Percentiles rank a stretch among this genome's conserved stretches.
phyloP scores from a whole-genome alignment of 208 protist genomes.

The Trypanosoma lewisi region DNA sequence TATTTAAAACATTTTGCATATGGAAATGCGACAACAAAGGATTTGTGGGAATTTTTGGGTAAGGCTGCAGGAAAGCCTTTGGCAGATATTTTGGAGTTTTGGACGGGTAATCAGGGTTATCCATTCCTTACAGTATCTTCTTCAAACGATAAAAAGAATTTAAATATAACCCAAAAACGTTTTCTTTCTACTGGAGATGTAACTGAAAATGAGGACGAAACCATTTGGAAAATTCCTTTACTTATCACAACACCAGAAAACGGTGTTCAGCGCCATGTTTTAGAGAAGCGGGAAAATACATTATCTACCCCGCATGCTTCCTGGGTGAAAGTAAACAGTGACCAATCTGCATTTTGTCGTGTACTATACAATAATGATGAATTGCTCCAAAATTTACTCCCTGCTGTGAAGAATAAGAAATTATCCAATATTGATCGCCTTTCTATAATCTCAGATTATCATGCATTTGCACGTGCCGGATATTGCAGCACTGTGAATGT shows the following conservation, averaged over 20 bases:
- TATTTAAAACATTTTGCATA: slow-evolving; percentile 83
- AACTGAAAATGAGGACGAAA: slow-evolving; percentile 34
- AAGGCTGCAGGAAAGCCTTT: slow-evolving; percentile 60
- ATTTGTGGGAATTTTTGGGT: slow-evolving; percentile 86
- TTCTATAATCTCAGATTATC: slow-evolving; percentile 59
- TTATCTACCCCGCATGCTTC: slow-evolving; percentile 22
- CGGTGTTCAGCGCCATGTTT: slow-evolving; percentile 1
- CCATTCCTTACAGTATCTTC: slow-evolving; percentile 50
- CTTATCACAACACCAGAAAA: slow-evolving; percentile 16
- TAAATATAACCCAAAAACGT: slow-evolving; percentile 30
- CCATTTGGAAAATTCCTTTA: slow-evolving; percentile 77
- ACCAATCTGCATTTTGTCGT: slow-evolving; percentile 74
- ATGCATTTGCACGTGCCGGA: slow-evolving; percentile 66
- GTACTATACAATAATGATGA: slow-evolving; percentile 55
- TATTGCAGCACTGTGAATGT: slow-evolving; percentile 39
- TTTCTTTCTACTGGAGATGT: slow-evolving; percentile 39
- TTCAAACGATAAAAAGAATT: slow-evolving; percentile 1
- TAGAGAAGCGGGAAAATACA: slow-evolving; percentile 24
- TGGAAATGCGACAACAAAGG: slow-evolving; percentile 66
- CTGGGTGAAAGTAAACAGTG: slow-evolving; percentile 73
- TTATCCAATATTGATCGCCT: slow-evolving; percentile 63
- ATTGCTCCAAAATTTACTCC: slow-evolving; percentile 41
- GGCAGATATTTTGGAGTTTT: slow-evolving; percentile 54
- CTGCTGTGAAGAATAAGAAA: slow-evolving; percentile 35
- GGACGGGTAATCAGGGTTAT: slow-evolving; percentile 75